Evolutionary conservation across 345 rosid genomes (phyloP), one percentile per base, ranked within the genome.

Genomic region (Gossypium stocksii): DNA sequence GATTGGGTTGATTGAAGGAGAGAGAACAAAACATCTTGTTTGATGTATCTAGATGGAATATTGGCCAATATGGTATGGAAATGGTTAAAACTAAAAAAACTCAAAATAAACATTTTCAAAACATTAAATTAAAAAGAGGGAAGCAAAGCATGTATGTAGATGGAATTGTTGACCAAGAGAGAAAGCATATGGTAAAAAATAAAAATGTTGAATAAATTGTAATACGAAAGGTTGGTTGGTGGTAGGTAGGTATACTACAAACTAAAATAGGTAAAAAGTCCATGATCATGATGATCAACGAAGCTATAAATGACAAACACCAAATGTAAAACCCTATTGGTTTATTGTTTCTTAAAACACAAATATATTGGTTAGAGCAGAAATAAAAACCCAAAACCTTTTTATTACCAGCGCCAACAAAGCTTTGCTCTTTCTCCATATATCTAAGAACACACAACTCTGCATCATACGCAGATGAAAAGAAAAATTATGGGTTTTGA

Each of bases 401-500:
- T 22, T 19, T 59, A 23, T 25, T 14, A 46, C 56, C 59, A n/a
- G 66, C 66, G 46, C 59, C 67, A 57, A n/a, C 29, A 56, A 54
- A 52, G 48, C 49, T 22, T 23, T 15, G 20, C 49, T 76, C 34
- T 70, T 25, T 59, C 43, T 73, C 38, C 44, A 63, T 7, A 23
- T 59, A 10, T 41, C 64, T 7, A 29, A 41, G 38, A 43, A 25
- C 23, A 57, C 14, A 17, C 12, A 25, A 66, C 56, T 27, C 45
- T 22, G 53, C 11, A 48, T 3, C 19, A 61, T 59, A 9, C 27
- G 51, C 16, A 41, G 23, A 23, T 49, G 9, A 75, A 46, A 22
- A 34, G 41, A 29, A 53, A 66, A 66, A 70, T 38, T n/a, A 87
- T 93, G 94, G 94, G 89, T 10, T 74, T 82, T 17, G 81, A 78